Base-by-base conservation (phyloP, 495 filamentous ascomycete genomes). In the Letharia lupina region DNA sequence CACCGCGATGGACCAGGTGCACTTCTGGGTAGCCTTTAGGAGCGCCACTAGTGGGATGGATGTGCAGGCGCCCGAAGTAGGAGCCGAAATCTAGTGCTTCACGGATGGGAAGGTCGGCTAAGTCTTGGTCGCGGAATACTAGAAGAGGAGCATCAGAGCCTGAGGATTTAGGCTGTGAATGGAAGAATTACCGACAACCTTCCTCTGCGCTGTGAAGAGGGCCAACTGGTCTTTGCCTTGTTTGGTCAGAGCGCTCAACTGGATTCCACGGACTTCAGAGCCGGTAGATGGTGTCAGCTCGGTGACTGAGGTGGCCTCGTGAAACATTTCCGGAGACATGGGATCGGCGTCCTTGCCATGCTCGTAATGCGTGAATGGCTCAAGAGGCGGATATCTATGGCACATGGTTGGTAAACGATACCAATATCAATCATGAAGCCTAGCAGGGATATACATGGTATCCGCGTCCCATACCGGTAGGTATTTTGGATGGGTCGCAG, bases 41-140 rank as follows among this genome's bases (percentile, higher is more conserved):
- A 3, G 86, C 80, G 35, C 90, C 89, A 16, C 83, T 87, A 6
- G 89, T 88, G 4, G 89, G 91, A 71, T 94, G 89, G 73, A 94
- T 91, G 77, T 96, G 89, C 68, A 88, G 87, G 41, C 87, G 85
- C 39, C 91, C 90, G 74, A 93, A 96, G 73, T 94, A 91, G 12
- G 79, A 78, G 44, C 86, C 88, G 68, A 85, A 90, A n/a, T 89
- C 82, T 8, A 91, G 77, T 8, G 87, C 87, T 18, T 88, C 77
- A 44, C 81, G 74, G 66, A 93, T 91, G 7, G 87, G 79, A n/a
- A 93, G 75, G 68, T 89, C 82, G 60, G 86, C 86, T 67, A 96
- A 85, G 70, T 92, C 87, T 72, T 94, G 90, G 72, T 87, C 83
- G 37, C 87, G 81, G 81, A 96, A 93, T 4, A 85, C 89, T 71